These are phyloP conservation scores for Clarireedia monteithiana DNA, from an alignment of 2,329 filamentous ascomycete genomes.

Conservation along the genomic window DNA sequence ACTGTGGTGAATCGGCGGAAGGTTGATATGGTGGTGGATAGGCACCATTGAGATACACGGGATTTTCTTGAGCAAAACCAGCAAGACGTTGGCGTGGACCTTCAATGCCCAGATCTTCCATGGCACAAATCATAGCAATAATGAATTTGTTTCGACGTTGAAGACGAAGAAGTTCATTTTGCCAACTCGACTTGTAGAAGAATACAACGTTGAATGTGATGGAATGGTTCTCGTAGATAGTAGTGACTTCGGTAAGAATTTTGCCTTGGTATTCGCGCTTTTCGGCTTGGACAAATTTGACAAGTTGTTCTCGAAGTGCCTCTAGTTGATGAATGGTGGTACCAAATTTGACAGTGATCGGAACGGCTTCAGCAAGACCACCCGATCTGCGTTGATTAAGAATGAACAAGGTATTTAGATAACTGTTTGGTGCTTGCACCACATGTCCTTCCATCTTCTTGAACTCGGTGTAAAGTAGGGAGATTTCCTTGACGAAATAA, in stretches of 20 bases:
- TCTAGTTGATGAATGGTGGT: constrained; percentile 80
- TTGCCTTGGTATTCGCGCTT: constrained; percentile 85
- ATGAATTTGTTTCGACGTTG: constrained; percentile 92
- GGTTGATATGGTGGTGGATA: constrained; percentile 18
- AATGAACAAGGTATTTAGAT: constrained; percentile 88
- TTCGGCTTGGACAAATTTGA: constrained; percentile 75
- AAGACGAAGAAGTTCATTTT: constrained; percentile 86
- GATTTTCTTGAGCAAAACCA: constrained; percentile 24
- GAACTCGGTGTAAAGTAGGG: constrained; percentile 89
- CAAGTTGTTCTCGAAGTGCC: constrained; percentile 66
- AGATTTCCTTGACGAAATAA: constrained; percentile 93
- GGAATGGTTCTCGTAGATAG: constrained; percentile 74
- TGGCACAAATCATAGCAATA: constrained; percentile 79
- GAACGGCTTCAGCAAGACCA: constrained; percentile 76
- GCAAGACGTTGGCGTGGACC: constrained; percentile 28
- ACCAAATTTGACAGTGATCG: constrained; percentile 80
- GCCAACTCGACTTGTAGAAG: constrained; percentile 96
- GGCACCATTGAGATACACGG: constrained; percentile 24
- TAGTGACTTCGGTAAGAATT: constrained; percentile 76
- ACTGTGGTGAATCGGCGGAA: constrained; percentile 1
- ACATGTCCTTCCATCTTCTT: constrained; percentile 98
- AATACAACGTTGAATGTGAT: constrained; percentile 89
- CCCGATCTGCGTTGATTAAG: constrained; percentile 90
- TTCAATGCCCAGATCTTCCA: constrained; percentile 38
- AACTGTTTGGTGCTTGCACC: constrained; percentile 90